Percentiles rank a stretch among this genome's conserved stretches.
Evolutionary conservation across 805 yeast species (phyloP).

Genomic region (Hanseniaspora lindneri): DNA sequence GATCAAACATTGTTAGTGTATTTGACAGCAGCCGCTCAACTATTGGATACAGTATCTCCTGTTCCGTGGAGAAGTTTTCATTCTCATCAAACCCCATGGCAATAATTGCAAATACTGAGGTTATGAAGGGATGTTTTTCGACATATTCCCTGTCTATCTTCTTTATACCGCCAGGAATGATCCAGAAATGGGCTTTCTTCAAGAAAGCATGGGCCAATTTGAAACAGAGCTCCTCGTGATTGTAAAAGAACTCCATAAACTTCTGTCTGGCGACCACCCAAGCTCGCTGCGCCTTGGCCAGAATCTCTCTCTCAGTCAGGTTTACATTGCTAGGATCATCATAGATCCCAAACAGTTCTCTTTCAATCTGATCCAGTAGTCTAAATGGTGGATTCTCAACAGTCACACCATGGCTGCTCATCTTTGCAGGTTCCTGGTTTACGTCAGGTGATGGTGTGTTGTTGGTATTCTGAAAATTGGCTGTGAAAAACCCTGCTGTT

Average conservation of each 20-base stretch:
- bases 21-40: constrained; percentile 40
- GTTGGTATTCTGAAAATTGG: not conserved
- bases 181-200: constrained; percentile 47
- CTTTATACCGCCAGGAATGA: constrained; percentile 49
- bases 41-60: constrained; percentile 36
- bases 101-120: constrained; percentile 42
- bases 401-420: constrained; percentile 18
- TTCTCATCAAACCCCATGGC: constrained; percentile 49
- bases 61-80: constrained; percentile 38
- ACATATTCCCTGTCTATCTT: constrained; percentile 38
- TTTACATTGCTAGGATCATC: constrained; percentile 17
- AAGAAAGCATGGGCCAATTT: constrained; percentile 38
- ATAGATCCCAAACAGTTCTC: constrained; percentile 29
- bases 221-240: constrained; percentile 35
- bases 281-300: constrained; percentile 29
- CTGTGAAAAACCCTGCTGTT: too few species aligned
- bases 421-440: not conserved
- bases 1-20: constrained; percentile 38
- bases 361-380: constrained; percentile 32
- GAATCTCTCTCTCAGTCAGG: constrained; percentile 23
- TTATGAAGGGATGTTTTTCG: constrained; percentile 40
- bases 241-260: constrained; percentile 37
- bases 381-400: constrained; percentile 31
- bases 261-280: constrained; percentile 33
- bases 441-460: not conserved